phyloP scores from a whole-genome alignment of 2,329 filamentous ascomycete species.

The Hortaea sp. region DNA sequence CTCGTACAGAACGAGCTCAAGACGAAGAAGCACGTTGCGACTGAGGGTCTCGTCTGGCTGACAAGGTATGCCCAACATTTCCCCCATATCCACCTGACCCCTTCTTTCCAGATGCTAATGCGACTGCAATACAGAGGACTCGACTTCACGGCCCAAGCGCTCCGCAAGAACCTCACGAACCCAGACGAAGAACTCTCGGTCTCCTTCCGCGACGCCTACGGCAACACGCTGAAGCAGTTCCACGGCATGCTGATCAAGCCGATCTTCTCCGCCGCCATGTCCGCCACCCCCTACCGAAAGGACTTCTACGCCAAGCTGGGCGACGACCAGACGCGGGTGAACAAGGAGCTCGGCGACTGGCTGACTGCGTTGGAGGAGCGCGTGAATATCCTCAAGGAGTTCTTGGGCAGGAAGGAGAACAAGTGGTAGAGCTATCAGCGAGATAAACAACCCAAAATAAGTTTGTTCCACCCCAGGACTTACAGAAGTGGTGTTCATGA shows the following conservation, averaged over 20 bases:
- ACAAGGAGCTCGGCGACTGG: slow-evolving; percentile 57
- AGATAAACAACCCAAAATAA: too few species aligned
- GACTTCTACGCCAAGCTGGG: slow-evolving; percentile 89
- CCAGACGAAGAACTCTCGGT: slow-evolving; percentile 63
- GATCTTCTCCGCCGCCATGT: slow-evolving; percentile 87
- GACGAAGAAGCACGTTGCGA: slow-evolving; percentile 76
- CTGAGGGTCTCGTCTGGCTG: slow-evolving; percentile 86
- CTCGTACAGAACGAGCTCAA: slow-evolving; percentile 82
- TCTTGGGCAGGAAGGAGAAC: slow-evolving; percentile 32
- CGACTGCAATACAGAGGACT: slow-evolving; percentile 53
- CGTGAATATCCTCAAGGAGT: slow-evolving; percentile 63
- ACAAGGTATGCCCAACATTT: slow-evolving; percentile 48
- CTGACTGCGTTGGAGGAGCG: slow-evolving; percentile 67
- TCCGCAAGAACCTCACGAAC: slow-evolving; percentile 65
- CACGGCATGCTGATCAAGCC: slow-evolving; percentile 86
- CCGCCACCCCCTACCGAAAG: slow-evolving; percentile 81
- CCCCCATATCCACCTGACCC: neutral
- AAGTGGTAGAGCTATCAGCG: neutral
- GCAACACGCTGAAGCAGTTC: slow-evolving; percentile 77
- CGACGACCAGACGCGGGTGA: slow-evolving; percentile 51
- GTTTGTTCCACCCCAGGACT: too few species aligned
- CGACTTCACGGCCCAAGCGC: slow-evolving; percentile 82
- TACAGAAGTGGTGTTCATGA: too few species aligned
- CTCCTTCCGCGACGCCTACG: slow-evolving; percentile 82
- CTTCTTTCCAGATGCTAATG: slow-evolving; percentile 1